Evolutionary conservation across 1,284 basidiomycete species (phyloP).

Genomic region (Fomitopsis schrenkii): DNA sequence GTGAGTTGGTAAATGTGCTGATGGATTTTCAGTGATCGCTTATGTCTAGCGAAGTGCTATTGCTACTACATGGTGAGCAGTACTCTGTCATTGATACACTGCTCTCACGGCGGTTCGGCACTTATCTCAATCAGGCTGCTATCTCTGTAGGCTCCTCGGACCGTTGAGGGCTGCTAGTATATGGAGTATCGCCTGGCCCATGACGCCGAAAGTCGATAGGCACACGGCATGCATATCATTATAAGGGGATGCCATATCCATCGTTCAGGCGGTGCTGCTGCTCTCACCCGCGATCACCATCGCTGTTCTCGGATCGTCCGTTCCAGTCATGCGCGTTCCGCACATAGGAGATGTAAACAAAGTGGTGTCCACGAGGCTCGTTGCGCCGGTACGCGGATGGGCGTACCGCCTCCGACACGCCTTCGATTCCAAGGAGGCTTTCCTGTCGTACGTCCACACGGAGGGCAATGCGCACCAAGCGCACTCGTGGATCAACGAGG

Average conservation of each 20-base stretch:
- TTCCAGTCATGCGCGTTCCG: background rate
- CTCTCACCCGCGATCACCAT: background rate
- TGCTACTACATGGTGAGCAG: too few relatives aligned
- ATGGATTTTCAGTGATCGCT: too few relatives aligned
- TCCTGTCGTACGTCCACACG: slow-evolving; percentile 17
- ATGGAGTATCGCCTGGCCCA: too few relatives aligned
- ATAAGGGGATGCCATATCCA: background rate
- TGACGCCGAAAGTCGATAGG: too few relatives aligned
- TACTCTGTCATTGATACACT: too few relatives aligned
- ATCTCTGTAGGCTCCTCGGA: too few relatives aligned
- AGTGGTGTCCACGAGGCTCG: background rate
- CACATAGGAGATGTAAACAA: background rate
- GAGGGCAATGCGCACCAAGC: slow-evolving; percentile 15
- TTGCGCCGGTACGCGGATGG: slow-evolving; percentile 11
- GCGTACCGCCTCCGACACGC: slow-evolving; percentile 12
- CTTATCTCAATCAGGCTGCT: too few relatives aligned
- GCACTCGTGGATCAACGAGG: slow-evolving; percentile 21
- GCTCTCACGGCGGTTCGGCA: too few relatives aligned
- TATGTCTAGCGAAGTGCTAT: too few relatives aligned
- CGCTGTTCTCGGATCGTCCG: background rate
- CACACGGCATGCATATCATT: background rate
- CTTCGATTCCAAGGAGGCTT: slow-evolving; percentile 12
- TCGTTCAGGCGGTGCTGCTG: background rate
- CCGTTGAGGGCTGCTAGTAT: too few relatives aligned
- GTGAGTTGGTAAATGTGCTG: too few relatives aligned